phyloP scores from a whole-genome alignment of 2,329 filamentous ascomycete species.

The Penicillium sp. region DNA sequence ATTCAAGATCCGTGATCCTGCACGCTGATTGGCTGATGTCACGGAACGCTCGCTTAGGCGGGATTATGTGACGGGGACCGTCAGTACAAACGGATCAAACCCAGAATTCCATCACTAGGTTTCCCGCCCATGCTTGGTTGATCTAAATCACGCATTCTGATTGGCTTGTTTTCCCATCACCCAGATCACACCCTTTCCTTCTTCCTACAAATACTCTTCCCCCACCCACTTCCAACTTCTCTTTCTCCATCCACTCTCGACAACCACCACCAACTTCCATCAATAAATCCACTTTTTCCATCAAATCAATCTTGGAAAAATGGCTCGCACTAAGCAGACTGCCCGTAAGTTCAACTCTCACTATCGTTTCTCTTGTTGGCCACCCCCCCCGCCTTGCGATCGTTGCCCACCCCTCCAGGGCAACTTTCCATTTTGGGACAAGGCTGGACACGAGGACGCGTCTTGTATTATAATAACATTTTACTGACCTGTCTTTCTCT shows the following conservation, averaged over 20 bases:
- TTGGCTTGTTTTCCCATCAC: slow-evolving; percentile 16
- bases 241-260: slow-evolving; percentile 38
- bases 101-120: slow-evolving; percentile 29
- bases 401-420: not conserved
- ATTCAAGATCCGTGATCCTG: slow-evolving; percentile 41
- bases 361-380: slow-evolving; percentile 1
- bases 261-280: slow-evolving; percentile 28
- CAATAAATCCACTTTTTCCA: slow-evolving; percentile 30
- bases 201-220: slow-evolving; percentile 44
- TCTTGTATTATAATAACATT: slow-evolving; percentile 19
- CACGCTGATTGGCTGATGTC: slow-evolving; percentile 34
- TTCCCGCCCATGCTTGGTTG: slow-evolving; percentile 32
- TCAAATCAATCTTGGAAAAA: slow-evolving; percentile 35
- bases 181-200: slow-evolving; percentile 39
- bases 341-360: slow-evolving; percentile 46
- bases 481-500: slow-evolving; percentile 25
- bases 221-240: slow-evolving; percentile 29
- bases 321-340: slow-evolving; percentile 57
- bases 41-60: slow-evolving; percentile 36
- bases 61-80: slow-evolving; percentile 13
- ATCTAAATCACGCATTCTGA: slow-evolving; percentile 25
- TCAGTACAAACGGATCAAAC: slow-evolving; percentile 7
- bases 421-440: not conserved
- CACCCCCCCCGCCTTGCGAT: not conserved
- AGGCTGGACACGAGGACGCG: slow-evolving; percentile 14